Base-by-base conservation (phyloP, 2,329 filamentous ascomycete species). In the Purpureocillium lavendulum region DNA sequence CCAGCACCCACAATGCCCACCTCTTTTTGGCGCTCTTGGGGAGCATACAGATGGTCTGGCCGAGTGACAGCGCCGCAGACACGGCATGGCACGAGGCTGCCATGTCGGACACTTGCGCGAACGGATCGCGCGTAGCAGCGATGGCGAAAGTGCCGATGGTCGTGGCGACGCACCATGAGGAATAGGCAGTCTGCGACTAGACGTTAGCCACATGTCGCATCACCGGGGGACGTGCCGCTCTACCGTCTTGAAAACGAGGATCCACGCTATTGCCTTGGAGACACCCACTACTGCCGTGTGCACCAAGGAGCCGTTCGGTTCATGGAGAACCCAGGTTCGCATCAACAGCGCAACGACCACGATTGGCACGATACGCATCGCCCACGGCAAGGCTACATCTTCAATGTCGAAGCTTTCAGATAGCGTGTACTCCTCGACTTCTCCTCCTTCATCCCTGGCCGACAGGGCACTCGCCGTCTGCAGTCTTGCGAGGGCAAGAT, bases 191-290 rank as follows among this genome's bases (percentile, higher is more conserved):
- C 62, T 66, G n/a, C n/a, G n/a, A n/a, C n/a, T n/a, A n/a, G n/a
- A n/a, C n/a, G n/a, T n/a, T n/a, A n/a, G n/a, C n/a, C n/a, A n/a
- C n/a, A n/a, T n/a, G n/a, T n/a, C n/a, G n/a, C n/a, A n/a, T n/a
- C n/a, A n/a, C n/a, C n/a, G n/a, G n/a, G n/a, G 17, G 0, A 17
- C 21, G 21, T 10, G 21, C 5, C 10, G 21, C 10, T 6, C 6
- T 26, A 67, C 61, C 7, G 52, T 45, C 33, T 54, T 51, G 4
- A 58, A 52, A 0, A 46, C 48, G 21, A 59, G 64, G 39, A 53
- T 60, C 62, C 64, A 69, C 2, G 54, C 48, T 1, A 50, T 41
- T 0, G 57, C 55, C 16, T 66, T 67, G 0, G 45, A 33, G 0
- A 54, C 16, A 0, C 55, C 61, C 2, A 61, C 30, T 0, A 45